Evolutionary conservation across 805 yeast genomes (phyloP), one percentile per base, ranked within the genome.

Genomic region (Starmerella gropengiesseri): DNA sequence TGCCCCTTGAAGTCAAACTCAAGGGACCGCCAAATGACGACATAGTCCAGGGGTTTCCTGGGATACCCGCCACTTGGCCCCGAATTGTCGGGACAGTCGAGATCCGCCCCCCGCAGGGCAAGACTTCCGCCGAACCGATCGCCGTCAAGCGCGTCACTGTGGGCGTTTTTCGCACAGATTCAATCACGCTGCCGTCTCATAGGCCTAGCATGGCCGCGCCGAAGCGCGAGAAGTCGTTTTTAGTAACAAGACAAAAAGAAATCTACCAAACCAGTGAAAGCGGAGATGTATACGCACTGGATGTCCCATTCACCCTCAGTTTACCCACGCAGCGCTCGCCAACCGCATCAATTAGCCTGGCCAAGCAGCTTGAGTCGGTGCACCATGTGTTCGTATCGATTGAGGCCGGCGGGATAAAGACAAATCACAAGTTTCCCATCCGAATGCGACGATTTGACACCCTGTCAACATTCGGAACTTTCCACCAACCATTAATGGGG

Each of bases 21-120:
- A 50, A 54, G 22, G 67, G 69, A 2, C 53, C 52, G 7, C 66
- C 69, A 5, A 65, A 65, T 41, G 63, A 62, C 38, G 68, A 65
- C 32, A 46, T 65, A 7, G 64, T 65, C 17, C 61, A 56, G 31
- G 70, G 70, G 11, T 65, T 54, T 39, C 70, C 70, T 3, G 70
- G 70, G 0, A 60, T 65, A n/a, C 55, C 60, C 2, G 70, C 70
- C 1, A 58, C 67, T 5, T 59, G 63, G 59, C 70, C 70, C 3
- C 56, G 70, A 5, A 46, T 66, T 2, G 58, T 59, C 17, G 70
- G 68, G 2, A 58, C 60, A 2, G 61, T 65, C 4, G 66, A 64
- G 40, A 51, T 65, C 27, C 53, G 69, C 7, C 7, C 6, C 12
- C 30, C 21, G 19, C 45, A 44, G 18, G 33, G 20, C 7, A 27